These are phyloP conservation scores for Ajuga chamaepitys DNA, from an alignment of 257 asterid genomes.

Conservation along the genomic window DNA sequence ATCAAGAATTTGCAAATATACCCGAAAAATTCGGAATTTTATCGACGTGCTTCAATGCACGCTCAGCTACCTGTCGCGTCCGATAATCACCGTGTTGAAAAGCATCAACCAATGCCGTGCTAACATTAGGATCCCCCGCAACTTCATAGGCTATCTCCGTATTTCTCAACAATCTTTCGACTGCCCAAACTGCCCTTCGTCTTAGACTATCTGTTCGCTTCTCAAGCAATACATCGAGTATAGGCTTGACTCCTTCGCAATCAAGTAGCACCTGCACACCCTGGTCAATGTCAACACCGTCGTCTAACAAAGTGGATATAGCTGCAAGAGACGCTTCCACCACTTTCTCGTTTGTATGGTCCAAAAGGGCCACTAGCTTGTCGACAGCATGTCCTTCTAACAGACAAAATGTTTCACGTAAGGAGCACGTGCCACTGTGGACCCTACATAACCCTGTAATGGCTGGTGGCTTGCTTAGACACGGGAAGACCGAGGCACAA, in stretches of 20 bases:
- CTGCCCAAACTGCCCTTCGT: slow-evolving; percentile 87
- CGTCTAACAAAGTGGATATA: slow-evolving; percentile 69
- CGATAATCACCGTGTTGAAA: slow-evolving; percentile 80
- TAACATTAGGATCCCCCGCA: slow-evolving; percentile 63
- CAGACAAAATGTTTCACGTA: slow-evolving; percentile 72
- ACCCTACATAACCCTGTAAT: slow-evolving; percentile 62
- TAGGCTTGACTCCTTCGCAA: slow-evolving; percentile 65
- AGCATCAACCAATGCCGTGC: slow-evolving; percentile 87
- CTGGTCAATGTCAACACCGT: slow-evolving; percentile 63
- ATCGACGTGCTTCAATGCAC: slow-evolving; percentile 75
- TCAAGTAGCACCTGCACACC: slow-evolving; percentile 66
- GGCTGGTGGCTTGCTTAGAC: slow-evolving; percentile 55
- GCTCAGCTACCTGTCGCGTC: slow-evolving; percentile 89
- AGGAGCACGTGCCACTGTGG: slow-evolving; percentile 66
- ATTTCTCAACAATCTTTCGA: slow-evolving; percentile 64
- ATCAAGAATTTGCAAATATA: slow-evolving; percentile 50
- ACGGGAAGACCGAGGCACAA: slow-evolving; percentile 59
- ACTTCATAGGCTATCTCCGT: slow-evolving; percentile 60
- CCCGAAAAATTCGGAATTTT: slow-evolving; percentile 89
- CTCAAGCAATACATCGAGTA: slow-evolving; percentile 67
- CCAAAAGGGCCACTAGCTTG: slow-evolving; percentile 72
- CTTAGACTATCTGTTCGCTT: slow-evolving; percentile 65
- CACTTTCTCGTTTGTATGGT: slow-evolving; percentile 74
- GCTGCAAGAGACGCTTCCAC: slow-evolving; percentile 94
- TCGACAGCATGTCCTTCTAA: slow-evolving; percentile 81